Evolutionary conservation across 2,329 filamentous ascomycete genomes (phyloP).

Genomic region (Orbilia ellipsospora): DNA sequence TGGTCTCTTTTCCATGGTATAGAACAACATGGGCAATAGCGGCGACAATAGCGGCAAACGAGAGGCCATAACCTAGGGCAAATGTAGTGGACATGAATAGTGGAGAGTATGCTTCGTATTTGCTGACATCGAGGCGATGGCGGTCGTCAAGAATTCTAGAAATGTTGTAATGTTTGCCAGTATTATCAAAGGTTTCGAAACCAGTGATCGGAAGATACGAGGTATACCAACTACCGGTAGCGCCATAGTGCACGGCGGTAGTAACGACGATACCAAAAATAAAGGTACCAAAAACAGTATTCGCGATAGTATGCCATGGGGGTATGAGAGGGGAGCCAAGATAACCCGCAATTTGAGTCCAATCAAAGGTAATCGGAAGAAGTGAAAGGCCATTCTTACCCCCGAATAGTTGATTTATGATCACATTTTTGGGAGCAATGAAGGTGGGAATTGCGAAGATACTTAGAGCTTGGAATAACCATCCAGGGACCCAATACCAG

Average conservation of each 20-base stretch:
- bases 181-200: conserved; percentile 77
- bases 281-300: conserved; percentile 75
- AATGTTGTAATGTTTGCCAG: conserved; percentile 73
- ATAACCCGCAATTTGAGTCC: conserved; percentile 77
- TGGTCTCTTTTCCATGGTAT: conserved; percentile 70
- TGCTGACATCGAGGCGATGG: conserved; percentile 71
- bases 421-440: conserved; percentile 74
- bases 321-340: conserved; percentile 75
- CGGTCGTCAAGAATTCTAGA: conserved; percentile 71
- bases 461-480: conserved; percentile 75
- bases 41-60: conserved; percentile 74
- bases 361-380: conserved; percentile 79
- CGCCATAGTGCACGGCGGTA: conserved; percentile 73
- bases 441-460: conserved; percentile 78
- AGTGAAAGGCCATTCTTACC: conserved; percentile 74
- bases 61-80: conserved; percentile 69
- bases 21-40: conserved; percentile 70
- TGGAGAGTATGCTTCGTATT: conserved; percentile 75
- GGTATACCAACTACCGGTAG: conserved; percentile 70
- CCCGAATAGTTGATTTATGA: conserved; percentile 79
- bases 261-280: conserved; percentile 72
- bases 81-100: conserved; percentile 74
- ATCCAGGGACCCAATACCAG: conserved; percentile 78
- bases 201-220: conserved; percentile 76
- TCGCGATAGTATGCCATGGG: conserved; percentile 79